These are phyloP conservation scores for Oryza punctata DNA, from an alignment of 176 grass and related monocot species.

Conservation along the genomic window DNA sequence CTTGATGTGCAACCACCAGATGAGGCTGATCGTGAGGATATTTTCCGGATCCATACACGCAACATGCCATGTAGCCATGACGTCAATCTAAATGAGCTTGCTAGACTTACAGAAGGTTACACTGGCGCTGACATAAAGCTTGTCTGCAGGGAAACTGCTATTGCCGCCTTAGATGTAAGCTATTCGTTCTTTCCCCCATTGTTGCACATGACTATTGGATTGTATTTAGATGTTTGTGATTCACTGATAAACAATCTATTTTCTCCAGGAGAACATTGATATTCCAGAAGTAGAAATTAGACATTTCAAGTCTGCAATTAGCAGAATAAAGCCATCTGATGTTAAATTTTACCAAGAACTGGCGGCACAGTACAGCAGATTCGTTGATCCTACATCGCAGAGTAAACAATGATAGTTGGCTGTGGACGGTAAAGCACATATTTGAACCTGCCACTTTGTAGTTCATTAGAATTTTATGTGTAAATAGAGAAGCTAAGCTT, in stretches of 20 bases:
- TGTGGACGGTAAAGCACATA: slow-evolving; percentile 5
- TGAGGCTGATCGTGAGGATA: slow-evolving; percentile 69
- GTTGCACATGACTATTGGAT: background rate
- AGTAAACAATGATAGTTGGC: slow-evolving; percentile 26
- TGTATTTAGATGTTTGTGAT: background rate
- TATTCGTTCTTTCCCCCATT: slow-evolving; percentile 18
- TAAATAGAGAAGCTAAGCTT: background rate
- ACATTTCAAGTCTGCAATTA: slow-evolving; percentile 67
- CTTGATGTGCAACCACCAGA: slow-evolving; percentile 88
- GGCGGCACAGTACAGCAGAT: slow-evolving; percentile 59
- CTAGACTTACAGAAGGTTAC: slow-evolving; percentile 81
- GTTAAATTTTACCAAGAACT: slow-evolving; percentile 74
- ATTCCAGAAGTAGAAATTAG: slow-evolving; percentile 49
- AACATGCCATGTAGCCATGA: slow-evolving; percentile 64
- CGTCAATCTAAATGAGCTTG: slow-evolving; percentile 68
- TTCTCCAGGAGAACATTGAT: slow-evolving; percentile 63
- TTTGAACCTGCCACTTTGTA: background rate
- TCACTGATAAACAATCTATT: slow-evolving; percentile 16
- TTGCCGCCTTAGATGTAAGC: slow-evolving; percentile 83
- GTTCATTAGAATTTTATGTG: background rate
- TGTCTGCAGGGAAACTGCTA: slow-evolving; percentile 82
- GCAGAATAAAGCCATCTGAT: slow-evolving; percentile 59
- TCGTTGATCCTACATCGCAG: slow-evolving; percentile 28
- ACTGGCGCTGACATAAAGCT: slow-evolving; percentile 89
- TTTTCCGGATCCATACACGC: slow-evolving; percentile 73